Percentiles rank a stretch among this genome's conserved stretches.
Conservation (phyloP, 1,284 basidiomycete genomes). For the Ceratobasidium sp. region DNA sequence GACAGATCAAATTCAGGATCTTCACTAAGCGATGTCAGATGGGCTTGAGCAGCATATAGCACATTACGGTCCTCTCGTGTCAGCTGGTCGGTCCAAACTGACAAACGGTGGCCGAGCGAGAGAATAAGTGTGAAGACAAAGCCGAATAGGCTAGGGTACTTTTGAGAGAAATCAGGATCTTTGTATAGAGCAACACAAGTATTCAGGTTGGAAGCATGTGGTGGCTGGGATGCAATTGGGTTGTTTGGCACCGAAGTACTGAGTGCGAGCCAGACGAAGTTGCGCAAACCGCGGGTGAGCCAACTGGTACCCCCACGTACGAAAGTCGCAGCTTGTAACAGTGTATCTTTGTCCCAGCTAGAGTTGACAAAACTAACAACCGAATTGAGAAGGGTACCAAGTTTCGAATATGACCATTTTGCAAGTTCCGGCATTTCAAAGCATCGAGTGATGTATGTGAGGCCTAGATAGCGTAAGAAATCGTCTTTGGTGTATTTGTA, state of each 20-base stretch:
- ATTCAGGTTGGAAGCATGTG: background rate
- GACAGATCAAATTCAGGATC: background rate
- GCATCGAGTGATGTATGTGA: background rate
- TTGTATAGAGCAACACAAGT: constrained; percentile 10
- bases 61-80: constrained; percentile 17
- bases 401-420: background rate
- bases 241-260: background rate
- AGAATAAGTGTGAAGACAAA: constrained; percentile 21
- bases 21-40: background rate
- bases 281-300: background rate
- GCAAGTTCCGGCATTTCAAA: background rate
- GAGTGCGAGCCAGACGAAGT: background rate
- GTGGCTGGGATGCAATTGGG: background rate
- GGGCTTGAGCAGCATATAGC: constrained; percentile 15
- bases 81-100: constrained; percentile 11
- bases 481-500: background rate
- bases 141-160: constrained; percentile 9
- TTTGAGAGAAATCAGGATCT: background rate
- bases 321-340: background rate
- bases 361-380: background rate
- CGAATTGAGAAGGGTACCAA: constrained; percentile 19
- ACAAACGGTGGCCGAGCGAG: constrained; percentile 18
- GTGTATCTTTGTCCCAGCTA: constrained; percentile 4
- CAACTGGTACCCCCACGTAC: background rate
- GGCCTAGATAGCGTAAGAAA: constrained; percentile 12